These are phyloP conservation scores for Euphorbia celastroides DNA, from an alignment of 441 rosid genomes.

Conservation along the genomic window DNA sequence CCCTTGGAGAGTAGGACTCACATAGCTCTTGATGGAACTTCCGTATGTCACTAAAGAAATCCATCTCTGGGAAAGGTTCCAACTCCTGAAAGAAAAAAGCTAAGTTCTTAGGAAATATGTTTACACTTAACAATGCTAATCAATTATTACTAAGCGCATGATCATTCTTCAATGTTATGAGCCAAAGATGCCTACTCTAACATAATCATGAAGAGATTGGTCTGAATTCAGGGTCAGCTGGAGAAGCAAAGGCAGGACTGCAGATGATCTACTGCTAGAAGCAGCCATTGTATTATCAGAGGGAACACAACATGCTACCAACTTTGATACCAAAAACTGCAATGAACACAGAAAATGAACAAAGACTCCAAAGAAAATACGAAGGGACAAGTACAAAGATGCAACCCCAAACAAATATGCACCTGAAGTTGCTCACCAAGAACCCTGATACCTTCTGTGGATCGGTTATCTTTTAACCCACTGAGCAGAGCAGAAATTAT, in stretches of 20 bases:
- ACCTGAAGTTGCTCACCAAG: slow-evolving; percentile 98
- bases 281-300: slow-evolving; percentile 37
- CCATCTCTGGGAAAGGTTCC: slow-evolving; percentile 80
- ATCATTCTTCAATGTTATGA: slow-evolving; percentile 10
- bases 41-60: slow-evolving; percentile 50
- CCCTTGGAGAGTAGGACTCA: slow-evolving; percentile 61
- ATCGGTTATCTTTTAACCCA: slow-evolving; percentile 49
- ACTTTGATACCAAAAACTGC: slow-evolving; percentile 91
- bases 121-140: slow-evolving; percentile 6
- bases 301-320: slow-evolving; percentile 76
- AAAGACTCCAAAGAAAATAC: slow-evolving; percentile 7
- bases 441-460: slow-evolving; percentile 60
- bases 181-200: slow-evolving; percentile 51
- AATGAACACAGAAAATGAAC: slow-evolving; percentile 17
- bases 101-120: neutral
- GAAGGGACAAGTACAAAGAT: neutral
- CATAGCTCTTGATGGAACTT: slow-evolving; percentile 60
- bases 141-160: slow-evolving; percentile 8
- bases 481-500: slow-evolving; percentile 62
- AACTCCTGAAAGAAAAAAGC: slow-evolving; percentile 52
- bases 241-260: slow-evolving; percentile 54
- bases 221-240: slow-evolving; percentile 64
- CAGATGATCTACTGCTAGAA: slow-evolving; percentile 51
- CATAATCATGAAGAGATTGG: slow-evolving; percentile 66
- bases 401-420: slow-evolving; percentile 18